Conservation (phyloP, 1,139 yeast genomes). For the Protomyces inouyei region DNA sequence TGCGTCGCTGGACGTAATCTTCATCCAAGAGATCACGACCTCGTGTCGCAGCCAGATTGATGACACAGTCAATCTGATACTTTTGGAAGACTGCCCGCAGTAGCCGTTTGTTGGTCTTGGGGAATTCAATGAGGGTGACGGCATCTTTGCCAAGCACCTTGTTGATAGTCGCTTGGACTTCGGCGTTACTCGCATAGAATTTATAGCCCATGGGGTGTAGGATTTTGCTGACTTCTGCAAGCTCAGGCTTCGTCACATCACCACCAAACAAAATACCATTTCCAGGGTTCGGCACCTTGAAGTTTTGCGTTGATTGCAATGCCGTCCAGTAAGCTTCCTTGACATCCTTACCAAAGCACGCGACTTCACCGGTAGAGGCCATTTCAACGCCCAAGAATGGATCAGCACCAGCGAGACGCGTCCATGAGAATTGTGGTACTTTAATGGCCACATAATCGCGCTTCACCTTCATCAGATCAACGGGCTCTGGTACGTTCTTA, state of each 20-base stretch:
- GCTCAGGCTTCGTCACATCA: conserved; percentile 64
- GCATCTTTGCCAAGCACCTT: conserved; percentile 44
- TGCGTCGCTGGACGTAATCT: conserved; percentile 97
- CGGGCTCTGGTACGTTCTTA: conserved; percentile 64
- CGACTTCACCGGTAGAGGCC: conserved; percentile 98
- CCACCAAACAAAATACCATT: conserved; percentile 90
- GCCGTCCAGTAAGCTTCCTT: conserved; percentile 97
- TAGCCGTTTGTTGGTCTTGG: conserved; percentile 86
- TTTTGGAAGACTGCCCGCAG: conserved; percentile 88
- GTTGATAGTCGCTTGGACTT: conserved; percentile 63
- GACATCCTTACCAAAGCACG: conserved; percentile 83
- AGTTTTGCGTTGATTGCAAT: conserved; percentile 93
- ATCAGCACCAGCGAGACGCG: conserved; percentile 97
- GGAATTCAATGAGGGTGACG: conserved; percentile 64
- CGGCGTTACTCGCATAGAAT: conserved; percentile 68
- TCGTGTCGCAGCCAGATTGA: conserved; percentile 85
- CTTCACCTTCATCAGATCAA: conserved; percentile 57
- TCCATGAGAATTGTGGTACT: conserved; percentile 96
- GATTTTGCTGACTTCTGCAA: conserved; percentile 67
- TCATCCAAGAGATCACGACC: conserved; percentile 80
- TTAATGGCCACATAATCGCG: conserved; percentile 84
- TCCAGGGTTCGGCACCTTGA: conserved; percentile 86
- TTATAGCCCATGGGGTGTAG: conserved; percentile 74
- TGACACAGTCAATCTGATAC: conserved; percentile 75
- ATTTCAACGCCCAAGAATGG: conserved; percentile 98